Evolutionary conservation across 768 basidiomycete genomes (phyloP).

Genomic region (Termitomyces sp.): DNA sequence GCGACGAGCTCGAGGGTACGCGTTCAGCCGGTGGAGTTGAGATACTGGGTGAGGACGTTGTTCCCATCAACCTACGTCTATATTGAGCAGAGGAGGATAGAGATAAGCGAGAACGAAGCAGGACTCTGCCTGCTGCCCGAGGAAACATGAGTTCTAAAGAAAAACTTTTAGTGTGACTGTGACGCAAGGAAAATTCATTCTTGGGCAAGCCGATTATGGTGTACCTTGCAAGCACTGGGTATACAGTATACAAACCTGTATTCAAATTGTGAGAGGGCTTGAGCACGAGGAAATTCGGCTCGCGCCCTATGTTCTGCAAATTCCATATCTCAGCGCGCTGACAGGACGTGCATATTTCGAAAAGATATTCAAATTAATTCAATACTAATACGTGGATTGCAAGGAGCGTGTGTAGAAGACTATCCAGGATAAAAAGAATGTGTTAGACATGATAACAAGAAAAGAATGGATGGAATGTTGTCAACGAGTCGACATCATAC

Average conservation of each 20-base stretch:
- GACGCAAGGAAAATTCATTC: neutral
- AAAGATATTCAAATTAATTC: neutral
- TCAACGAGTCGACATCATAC: constrained; percentile 33
- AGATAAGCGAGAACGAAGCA: neutral
- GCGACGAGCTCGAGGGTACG: neutral
- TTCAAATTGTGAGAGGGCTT: too few relatives aligned
- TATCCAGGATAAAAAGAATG: constrained; percentile 1
- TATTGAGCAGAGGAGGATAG: neutral
- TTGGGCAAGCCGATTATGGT: too few relatives aligned
- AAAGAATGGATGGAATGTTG: neutral
- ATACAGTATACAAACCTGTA: too few relatives aligned
- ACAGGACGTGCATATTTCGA: too few relatives aligned
- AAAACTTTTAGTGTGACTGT: neutral
- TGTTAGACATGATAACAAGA: neutral
- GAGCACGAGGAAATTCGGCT: too few relatives aligned
- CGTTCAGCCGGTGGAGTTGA: neutral
- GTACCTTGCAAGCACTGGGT: too few relatives aligned
- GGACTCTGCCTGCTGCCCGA: neutral
- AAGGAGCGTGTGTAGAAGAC: neutral
- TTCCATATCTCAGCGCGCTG: too few relatives aligned
- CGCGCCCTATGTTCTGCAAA: too few relatives aligned
- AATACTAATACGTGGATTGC: neutral
- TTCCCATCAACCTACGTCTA: neutral
- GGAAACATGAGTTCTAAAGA: neutral
- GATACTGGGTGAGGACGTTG: neutral